Evolutionary conservation across 2,329 filamentous ascomycete genomes (phyloP), one percentile per base, ranked within the genome.

Genomic region (Claviceps purpurea): DNA sequence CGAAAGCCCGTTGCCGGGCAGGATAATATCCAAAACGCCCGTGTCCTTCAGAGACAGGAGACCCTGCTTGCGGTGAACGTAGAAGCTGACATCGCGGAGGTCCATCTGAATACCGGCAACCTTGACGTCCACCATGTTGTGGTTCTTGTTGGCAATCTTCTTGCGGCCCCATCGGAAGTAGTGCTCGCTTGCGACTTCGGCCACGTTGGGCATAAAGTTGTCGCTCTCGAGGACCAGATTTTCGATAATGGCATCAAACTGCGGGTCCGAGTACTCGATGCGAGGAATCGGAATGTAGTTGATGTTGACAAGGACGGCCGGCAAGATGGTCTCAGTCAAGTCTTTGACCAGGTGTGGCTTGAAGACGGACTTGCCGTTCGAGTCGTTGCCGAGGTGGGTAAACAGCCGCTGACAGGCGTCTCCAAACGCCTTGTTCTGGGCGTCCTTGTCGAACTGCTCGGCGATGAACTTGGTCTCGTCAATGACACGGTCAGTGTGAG

Each of bases 131-230:
- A 77, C 75, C 67, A 84, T 84, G 70, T 95, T 90, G 69, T 87
- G 84, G 68, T 82, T 84, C 74, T 84, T 88, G 75, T 79, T 94
- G 61, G 78, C 73, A 60, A 89, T 77, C 66, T 84, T 84, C 82
- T 94, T 96, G 64, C 93, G 89, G 40, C 91, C 93, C 83, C 87
- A 95, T 59, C 87, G 84, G 79, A 90, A 89, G 73, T 93, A 94
- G 73, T 97, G 93, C 72, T 97, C 90, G 64, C 82, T 93, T 54
- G 83, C 80, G 56, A 97, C 77, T 68, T 98, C 91, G 41, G 95
- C 69, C 5, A 91, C 77, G 61, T 98, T 98, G 57, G 93, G 93
- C 71, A 90, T 89, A 60, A 98, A 82, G 71, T 98, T 98, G 74
- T 97, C 90, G 58, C 88, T 90, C 72, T 98, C 93, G 50, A 98